Percentiles rank a stretch among this genome's conserved stretches.
phyloP scores from a whole-genome alignment of 768 basidiomycete genomes.

The Phaeotremella skinneri region DNA sequence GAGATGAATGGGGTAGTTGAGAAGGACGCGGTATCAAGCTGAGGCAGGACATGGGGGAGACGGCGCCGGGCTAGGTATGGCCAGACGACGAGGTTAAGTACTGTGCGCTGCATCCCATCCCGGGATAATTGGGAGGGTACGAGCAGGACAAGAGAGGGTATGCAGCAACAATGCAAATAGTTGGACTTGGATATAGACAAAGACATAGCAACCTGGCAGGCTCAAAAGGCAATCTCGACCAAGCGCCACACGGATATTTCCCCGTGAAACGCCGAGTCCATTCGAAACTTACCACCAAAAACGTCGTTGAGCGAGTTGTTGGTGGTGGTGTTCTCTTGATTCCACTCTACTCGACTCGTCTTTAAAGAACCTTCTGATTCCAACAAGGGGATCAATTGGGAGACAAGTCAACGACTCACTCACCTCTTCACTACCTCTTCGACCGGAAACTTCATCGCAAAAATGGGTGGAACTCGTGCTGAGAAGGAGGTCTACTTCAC shows the following conservation, averaged over 20 bases:
- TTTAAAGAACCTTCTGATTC: constrained; percentile 51
- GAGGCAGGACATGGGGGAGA: neutral
- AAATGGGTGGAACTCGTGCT: constrained; percentile 87
- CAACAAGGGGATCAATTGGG: constrained; percentile 44
- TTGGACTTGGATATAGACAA: neutral
- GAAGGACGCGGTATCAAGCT: neutral
- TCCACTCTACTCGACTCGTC: constrained; percentile 33
- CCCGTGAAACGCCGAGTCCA: no score
- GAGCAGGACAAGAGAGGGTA: neutral
- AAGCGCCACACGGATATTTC: neutral
- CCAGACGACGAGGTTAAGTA: constrained; percentile 31
- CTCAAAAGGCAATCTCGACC: neutral
- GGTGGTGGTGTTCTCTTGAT: constrained; percentile 5
- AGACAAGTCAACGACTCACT: constrained; percentile 33
- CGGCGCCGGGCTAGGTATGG: constrained; percentile 22
- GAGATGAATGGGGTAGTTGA: neutral
- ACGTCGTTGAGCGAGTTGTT: neutral
- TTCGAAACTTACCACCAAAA: neutral
- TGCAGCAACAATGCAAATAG: neutral
- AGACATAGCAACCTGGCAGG: neutral
- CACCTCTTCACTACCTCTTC: constrained; percentile 4
- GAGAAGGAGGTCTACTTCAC: constrained; percentile 88
- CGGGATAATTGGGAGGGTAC: constrained; percentile 5
- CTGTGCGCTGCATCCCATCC: constrained; percentile 38
- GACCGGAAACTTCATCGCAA: constrained; percentile 44